Evolutionary conservation across 2,329 filamentous ascomycete species (phyloP), one percentile per base, ranked within the genome.

Genomic region (Talaromyces sp.): DNA sequence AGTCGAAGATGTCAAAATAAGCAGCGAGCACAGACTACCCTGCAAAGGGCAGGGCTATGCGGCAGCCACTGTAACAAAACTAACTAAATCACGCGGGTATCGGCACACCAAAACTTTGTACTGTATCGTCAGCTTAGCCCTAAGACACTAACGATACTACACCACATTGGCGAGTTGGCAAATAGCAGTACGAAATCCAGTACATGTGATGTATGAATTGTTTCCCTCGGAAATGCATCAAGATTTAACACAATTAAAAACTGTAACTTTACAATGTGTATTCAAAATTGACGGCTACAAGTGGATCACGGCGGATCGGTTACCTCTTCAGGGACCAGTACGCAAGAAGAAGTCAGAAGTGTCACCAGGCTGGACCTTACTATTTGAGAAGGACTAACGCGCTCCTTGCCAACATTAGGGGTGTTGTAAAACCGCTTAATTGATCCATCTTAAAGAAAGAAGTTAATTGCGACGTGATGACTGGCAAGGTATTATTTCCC

Each of bases 321-420:
- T 48, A 19, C 28, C 22, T 46, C 43, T 31, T 33, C 43, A 46
- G 43, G 43, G 17, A 46, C 43, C 41, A 31, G 25, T 46, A 46
- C 7, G 15, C 2, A 41, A 22, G 2, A 21, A 43, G 22, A 22
- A 31, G 25, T 28, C n/a, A 22, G 31, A 17, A 9, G n/a, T 31
- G 43, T 19, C 43, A 31, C 43, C 51, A 28, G 53, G 45, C 57
- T 56, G 31, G 53, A 52, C 57, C 45, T 56, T 19, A 59, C 53
- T 56, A 52, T 43, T 56, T 31, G 19, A 46, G 36, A 56, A 55
- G 45, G 28, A 9, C 35, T 6, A 21, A 28, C 25, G 25, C 25
- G 17, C 25, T 13, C 33, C 2, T 35, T 35, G 33, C 7, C 25
- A 35, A 35, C 10, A 3, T 9, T 8, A 35, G 7, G 11, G 33